These are phyloP conservation scores for Fragilaria radians DNA, from an alignment of 108 stramenopile species.

Conservation along the genomic window DNA sequence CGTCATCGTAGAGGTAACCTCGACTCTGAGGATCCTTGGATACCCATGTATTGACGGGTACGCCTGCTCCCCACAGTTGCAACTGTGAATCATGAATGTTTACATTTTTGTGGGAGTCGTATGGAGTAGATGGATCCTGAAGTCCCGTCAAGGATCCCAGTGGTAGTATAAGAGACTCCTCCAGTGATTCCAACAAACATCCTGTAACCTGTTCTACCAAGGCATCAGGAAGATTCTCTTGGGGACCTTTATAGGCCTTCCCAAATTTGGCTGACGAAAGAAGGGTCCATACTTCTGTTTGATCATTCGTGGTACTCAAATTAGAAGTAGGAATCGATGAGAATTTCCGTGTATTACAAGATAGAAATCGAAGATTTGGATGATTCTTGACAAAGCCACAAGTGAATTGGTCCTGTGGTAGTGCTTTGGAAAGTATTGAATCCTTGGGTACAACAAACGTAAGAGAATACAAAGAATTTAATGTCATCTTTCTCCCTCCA, in stretches of 20 bases:
- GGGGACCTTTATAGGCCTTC: conserved; percentile 72
- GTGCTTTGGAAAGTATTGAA: conserved; percentile 18
- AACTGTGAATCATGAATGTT: conserved; percentile 40
- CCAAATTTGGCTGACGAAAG: conserved; percentile 69
- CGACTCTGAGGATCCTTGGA: conserved; percentile 1
- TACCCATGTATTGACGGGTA: conserved; percentile 73
- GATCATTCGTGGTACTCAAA: conserved; percentile 3
- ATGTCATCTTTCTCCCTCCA: conserved; percentile 74
- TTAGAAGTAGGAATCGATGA: conserved; percentile 21
- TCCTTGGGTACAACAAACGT: conserved; percentile 35
- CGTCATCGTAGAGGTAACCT: conserved; percentile 62
- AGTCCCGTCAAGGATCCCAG: conserved; percentile 1
- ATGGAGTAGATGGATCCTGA: background rate
- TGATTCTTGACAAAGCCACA: conserved; percentile 59
- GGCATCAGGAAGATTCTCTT: conserved; percentile 70
- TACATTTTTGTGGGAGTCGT: background rate
- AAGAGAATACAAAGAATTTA: conserved; percentile 69
- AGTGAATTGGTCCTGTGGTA: conserved; percentile 23
- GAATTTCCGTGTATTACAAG: conserved; percentile 64
- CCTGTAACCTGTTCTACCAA: conserved; percentile 40
- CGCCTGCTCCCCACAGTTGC: conserved; percentile 87
- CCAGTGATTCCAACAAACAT: conserved; percentile 41
- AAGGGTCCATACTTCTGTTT: conserved; percentile 56
- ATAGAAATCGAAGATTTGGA: conserved; percentile 46
- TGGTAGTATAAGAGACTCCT: conserved; percentile 26